Conservation (phyloP, 768 basidiomycete species). For the Sistotremastrum niveocremeum region DNA sequence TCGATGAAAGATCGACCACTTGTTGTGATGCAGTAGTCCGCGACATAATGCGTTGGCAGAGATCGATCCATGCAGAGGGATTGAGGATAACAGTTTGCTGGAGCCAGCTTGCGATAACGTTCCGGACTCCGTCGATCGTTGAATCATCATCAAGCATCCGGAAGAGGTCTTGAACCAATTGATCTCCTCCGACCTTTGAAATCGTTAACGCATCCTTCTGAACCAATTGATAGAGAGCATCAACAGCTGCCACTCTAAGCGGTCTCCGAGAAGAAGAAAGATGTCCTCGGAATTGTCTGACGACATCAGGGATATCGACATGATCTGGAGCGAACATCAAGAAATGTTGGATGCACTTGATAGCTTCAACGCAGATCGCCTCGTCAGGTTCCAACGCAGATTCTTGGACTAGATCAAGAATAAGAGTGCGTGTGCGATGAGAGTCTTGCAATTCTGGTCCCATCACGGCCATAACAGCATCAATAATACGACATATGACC, state of each 20-base stretch:
- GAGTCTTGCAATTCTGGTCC: slow-evolving; percentile 95
- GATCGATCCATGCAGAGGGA: slow-evolving; percentile 95
- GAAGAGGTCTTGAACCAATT: slow-evolving; percentile 87
- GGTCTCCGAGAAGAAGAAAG: slow-evolving; percentile 71
- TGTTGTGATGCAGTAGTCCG: slow-evolving; percentile 79
- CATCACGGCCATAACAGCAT: slow-evolving; percentile 84
- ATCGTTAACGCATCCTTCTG: slow-evolving; percentile 87
- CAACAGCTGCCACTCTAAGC: slow-evolving; percentile 87
- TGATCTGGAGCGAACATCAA: slow-evolving; percentile 89
- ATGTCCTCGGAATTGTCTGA: slow-evolving; percentile 64
- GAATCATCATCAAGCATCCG: slow-evolving; percentile 92
- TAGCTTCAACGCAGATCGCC: slow-evolving; percentile 81
- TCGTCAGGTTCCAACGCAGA: slow-evolving; percentile 81
- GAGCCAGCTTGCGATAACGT: slow-evolving; percentile 89
- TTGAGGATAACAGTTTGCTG: slow-evolving; percentile 87
- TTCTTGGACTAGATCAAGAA: slow-evolving; percentile 75
- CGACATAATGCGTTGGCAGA: slow-evolving; percentile 96
- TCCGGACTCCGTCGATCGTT: slow-evolving; percentile 82
- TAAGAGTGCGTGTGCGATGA: slow-evolving; percentile 57
- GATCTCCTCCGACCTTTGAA: slow-evolving; percentile 89
- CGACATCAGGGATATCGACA: slow-evolving; percentile 67
- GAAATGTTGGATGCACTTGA: slow-evolving; percentile 93
- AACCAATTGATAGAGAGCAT: slow-evolving; percentile 92
- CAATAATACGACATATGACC: slow-evolving; percentile 80
- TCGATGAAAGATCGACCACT: slow-evolving; percentile 42